Conservation (phyloP, 495 filamentous ascomycete genomes). For the Durotheca rogersii region DNA sequence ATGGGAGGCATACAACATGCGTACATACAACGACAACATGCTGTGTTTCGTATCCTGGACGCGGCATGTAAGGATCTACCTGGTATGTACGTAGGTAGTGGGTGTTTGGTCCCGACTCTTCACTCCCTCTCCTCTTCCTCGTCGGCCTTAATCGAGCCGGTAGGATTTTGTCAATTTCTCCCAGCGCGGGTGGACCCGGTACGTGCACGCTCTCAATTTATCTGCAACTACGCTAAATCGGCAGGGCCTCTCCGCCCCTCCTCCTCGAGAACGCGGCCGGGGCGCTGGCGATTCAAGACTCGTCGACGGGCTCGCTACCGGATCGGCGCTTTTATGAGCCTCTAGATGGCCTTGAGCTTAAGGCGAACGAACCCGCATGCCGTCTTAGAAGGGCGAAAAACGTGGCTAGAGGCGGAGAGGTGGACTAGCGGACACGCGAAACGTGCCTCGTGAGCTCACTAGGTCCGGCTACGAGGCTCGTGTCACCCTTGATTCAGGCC, state of each 20-base stretch:
- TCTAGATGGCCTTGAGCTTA: constrained; percentile 1
- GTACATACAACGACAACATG: too few species aligned
- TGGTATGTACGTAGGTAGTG: too few species aligned
- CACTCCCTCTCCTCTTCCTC: not conserved
- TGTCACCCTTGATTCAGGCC: constrained; percentile 32
- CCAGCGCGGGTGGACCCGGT: constrained; percentile 13
- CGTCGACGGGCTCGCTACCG: constrained; percentile 4
- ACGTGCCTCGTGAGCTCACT: constrained; percentile 15
- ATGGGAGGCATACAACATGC: too few species aligned
- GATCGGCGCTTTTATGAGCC: constrained; percentile 3
- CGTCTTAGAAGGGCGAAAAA: constrained; percentile 16
- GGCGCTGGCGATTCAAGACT: too few species aligned
- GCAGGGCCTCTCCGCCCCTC: constrained; percentile 10
- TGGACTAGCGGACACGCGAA: constrained; percentile 18
- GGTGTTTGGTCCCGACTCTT: not conserved
- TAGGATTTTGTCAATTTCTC: constrained; percentile 3
- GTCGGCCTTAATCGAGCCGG: constrained; percentile 4
- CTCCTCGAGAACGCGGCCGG: too few species aligned
- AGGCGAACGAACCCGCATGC: constrained; percentile 14
- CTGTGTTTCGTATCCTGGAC: too few species aligned
- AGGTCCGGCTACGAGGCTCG: constrained; percentile 15
- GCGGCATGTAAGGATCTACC: too few species aligned
- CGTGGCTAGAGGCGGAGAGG: constrained; percentile 30
- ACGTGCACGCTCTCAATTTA: constrained; percentile 20
- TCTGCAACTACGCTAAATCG: constrained; percentile 26